A percentile compares a stretch with the other conserved stretches of the same genome.
phyloP scores from a whole-genome alignment of 495 filamentous ascomycete species.

The Penicillium cosmopolitanum region DNA sequence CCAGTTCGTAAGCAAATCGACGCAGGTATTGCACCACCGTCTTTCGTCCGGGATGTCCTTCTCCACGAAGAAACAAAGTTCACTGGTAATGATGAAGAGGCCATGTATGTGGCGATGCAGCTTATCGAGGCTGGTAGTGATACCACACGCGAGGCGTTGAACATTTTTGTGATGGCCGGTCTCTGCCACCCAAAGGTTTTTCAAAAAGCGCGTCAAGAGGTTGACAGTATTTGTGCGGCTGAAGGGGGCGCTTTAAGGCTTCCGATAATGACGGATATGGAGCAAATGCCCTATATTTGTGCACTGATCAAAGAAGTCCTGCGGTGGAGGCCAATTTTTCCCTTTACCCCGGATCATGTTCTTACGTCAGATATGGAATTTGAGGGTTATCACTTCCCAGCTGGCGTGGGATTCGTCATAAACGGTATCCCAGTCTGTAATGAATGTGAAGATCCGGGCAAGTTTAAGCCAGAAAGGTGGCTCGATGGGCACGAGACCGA shows the following conservation, averaged over 20 bases:
- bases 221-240: constrained; percentile 42
- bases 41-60: constrained; percentile 39
- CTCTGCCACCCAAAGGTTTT: constrained; percentile 35
- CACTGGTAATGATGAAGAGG: constrained; percentile 41
- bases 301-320: constrained; percentile 39
- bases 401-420: constrained; percentile 45
- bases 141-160: constrained; percentile 44
- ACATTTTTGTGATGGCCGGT: constrained; percentile 41
- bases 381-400: constrained; percentile 53
- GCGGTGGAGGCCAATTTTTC: constrained; percentile 41
- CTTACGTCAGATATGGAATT: constrained; percentile 53
- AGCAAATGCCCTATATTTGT: constrained; percentile 34
- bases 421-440: constrained; percentile 36
- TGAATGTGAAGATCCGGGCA: constrained; percentile 29
- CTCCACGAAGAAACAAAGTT: constrained; percentile 39
- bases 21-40: constrained; percentile 28
- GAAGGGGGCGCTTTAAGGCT: constrained; percentile 30
- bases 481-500: constrained; percentile 42
- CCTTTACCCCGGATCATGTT: constrained; percentile 31
- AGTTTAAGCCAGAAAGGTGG: constrained; percentile 50
- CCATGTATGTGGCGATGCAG: constrained; percentile 47
- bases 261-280: constrained; percentile 32
- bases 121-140: constrained; percentile 51
- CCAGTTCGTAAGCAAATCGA: constrained; percentile 29
- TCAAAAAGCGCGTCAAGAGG: constrained; percentile 32